Evolutionary conservation across 1,284 basidiomycete species (phyloP).

Genomic region (Irpex sp.): DNA sequence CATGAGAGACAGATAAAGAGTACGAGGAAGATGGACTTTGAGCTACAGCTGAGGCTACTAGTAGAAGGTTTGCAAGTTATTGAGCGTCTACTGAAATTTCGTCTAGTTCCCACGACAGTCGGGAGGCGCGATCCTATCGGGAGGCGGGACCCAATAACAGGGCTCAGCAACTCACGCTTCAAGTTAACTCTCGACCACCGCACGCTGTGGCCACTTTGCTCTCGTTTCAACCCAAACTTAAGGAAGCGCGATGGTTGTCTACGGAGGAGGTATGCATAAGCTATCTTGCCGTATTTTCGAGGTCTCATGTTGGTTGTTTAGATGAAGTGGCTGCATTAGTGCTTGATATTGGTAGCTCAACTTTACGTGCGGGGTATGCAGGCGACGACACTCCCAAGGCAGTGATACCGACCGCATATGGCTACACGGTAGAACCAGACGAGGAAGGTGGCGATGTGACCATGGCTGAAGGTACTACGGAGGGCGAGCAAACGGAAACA

Average conservation of each 20-base stretch:
- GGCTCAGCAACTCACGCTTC: not conserved
- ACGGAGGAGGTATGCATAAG: constrained; percentile 61
- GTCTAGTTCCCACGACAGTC: constrained; percentile 12
- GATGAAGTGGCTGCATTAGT: constrained; percentile 96
- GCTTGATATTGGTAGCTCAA: constrained; percentile 89
- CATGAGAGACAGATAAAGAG: constrained; percentile 15
- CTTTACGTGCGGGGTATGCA: constrained; percentile 92
- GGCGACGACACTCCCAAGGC: constrained; percentile 96
- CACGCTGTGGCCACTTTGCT: not conserved
- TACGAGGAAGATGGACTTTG: not conserved
- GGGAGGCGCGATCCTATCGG: constrained; percentile 30
- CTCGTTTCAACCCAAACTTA: not conserved
- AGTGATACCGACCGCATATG: constrained; percentile 88
- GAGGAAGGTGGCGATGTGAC: constrained; percentile 49
- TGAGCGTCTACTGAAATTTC: constrained; percentile 18
- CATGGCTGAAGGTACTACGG: constrained; percentile 48
- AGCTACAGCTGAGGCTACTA: not conserved
- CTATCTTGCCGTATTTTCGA: not conserved
- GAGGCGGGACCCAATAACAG: constrained; percentile 6
- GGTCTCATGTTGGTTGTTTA: constrained; percentile 24
- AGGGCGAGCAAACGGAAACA: constrained; percentile 24
- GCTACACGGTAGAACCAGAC: constrained; percentile 46
- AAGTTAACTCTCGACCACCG: not conserved
- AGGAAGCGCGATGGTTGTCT: constrained; percentile 55
- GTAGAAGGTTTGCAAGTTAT: not conserved